Evolutionary conservation across 2,329 filamentous ascomycete species (phyloP).

Genomic region (Pyrenophora seminiperda): DNA sequence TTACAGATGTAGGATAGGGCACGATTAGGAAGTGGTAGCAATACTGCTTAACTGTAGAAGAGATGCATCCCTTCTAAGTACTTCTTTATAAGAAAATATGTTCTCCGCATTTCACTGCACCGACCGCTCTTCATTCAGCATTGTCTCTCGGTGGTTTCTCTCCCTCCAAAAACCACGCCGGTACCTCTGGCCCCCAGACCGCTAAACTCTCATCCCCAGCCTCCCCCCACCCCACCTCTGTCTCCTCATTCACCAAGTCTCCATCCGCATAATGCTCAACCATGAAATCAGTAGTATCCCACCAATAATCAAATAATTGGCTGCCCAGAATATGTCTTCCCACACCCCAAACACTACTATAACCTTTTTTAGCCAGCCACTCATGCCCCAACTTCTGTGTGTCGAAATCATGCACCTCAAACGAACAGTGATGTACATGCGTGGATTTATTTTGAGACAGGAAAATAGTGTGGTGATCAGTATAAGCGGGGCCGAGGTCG

Average conservation of each 20-base stretch:
- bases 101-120: not conserved
- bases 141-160: too few species aligned
- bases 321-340: conserved; percentile 71
- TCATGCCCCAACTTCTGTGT: conserved; percentile 72
- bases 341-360: conserved; percentile 71
- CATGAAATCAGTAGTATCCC: conserved; percentile 66
- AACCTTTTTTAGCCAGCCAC: conserved; percentile 67
- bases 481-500: conserved; percentile 56
- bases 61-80: too few species aligned
- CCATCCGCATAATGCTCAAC: conserved; percentile 74
- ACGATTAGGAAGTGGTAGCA: conserved; percentile 17
- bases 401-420: conserved; percentile 73
- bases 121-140: too few species aligned
- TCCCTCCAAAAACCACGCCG: conserved; percentile 45
- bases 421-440: conserved; percentile 70
- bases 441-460: conserved; percentile 47
- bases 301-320: conserved; percentile 77
- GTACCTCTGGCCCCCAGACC: conserved; percentile 52
- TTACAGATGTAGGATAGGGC: conserved; percentile 18
- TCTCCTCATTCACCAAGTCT: conserved; percentile 66
- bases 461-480: conserved; percentile 64
- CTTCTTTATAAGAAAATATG: too few species aligned
- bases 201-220: conserved; percentile 50
- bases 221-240: conserved; percentile 51
- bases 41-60: too few species aligned